A percentile compares a stretch with the other conserved stretches of the same genome.
Evolutionary conservation across 1,284 basidiomycete genomes (phyloP).

Genomic region (Singerocomus rubriflavus): DNA sequence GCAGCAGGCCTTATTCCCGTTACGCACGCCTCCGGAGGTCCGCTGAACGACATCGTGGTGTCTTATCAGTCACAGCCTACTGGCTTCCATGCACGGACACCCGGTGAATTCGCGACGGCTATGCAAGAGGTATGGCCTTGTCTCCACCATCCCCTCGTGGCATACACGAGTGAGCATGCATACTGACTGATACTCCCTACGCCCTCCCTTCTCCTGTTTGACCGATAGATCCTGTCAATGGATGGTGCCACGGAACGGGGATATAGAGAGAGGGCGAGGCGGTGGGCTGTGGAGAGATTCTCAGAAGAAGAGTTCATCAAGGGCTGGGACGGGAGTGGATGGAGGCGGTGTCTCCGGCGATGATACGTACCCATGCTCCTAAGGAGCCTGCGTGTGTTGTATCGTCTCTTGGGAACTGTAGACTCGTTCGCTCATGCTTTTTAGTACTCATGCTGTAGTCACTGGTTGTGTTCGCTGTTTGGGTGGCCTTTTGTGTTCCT

Average conservation of each 20-base stretch:
- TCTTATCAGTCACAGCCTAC: slow-evolving; percentile 50
- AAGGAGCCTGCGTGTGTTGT: no score
- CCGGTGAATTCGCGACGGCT: slow-evolving; percentile 68
- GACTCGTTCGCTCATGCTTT: no score
- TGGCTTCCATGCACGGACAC: slow-evolving; percentile 81
- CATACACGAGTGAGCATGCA: not conserved
- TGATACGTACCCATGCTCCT: not conserved
- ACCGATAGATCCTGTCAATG: slow-evolving; percentile 48
- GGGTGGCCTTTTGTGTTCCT: no score
- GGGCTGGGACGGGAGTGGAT: slow-evolving; percentile 67
- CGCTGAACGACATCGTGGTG: slow-evolving; percentile 87
- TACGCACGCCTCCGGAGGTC: slow-evolving; percentile 91
- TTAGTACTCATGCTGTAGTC: no score
- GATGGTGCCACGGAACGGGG: slow-evolving; percentile 50
- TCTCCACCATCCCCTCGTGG: slow-evolving; percentile 7
- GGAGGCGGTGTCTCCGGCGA: slow-evolving; percentile 35
- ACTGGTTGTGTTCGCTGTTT: no score
- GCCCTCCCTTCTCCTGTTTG: not conserved
- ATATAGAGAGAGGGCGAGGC: slow-evolving; percentile 69
- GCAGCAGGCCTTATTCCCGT: slow-evolving; percentile 93
- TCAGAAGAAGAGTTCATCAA: slow-evolving; percentile 75
- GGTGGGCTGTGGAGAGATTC: slow-evolving; percentile 69
- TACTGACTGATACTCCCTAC: slow-evolving; percentile 9
- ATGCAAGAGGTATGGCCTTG: slow-evolving; percentile 55
- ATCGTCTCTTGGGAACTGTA: no score